Base-by-base conservation (phyloP, 179 eudicot species). In the Nepenthes alata region DNA sequence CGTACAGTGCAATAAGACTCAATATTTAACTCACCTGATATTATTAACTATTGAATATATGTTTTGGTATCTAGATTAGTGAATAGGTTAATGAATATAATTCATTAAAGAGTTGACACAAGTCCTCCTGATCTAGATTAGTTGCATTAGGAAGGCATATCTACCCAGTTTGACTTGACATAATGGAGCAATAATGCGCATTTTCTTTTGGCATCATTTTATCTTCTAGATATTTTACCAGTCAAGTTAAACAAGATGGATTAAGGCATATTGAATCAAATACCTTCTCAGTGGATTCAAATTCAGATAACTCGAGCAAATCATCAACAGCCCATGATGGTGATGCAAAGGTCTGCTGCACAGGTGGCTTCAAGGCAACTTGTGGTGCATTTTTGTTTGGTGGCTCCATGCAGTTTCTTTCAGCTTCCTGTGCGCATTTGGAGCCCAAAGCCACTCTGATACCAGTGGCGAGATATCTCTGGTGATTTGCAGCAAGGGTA, bases 321-420 rank as follows among this genome's bases (percentile, higher is more conserved):
- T 91, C 95, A 83, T 86, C 98, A 35, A 84, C 86, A 59, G 77
- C 86, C 98, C 98, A 91, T 3, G 89, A 75, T 2, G 87, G 80
- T 39, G 95, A 72, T 4, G 79, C 47, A 62, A 75, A 68, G 55
- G 55, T 61, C 52, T 75, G 80, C 53, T 76, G 76, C 53, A 83
- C 11, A n/a, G 83, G 63, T 56, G 63, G 65, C 68, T 82, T 78
- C n/a, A 51, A 4, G 25, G 80, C 45, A 50, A 74, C 65, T 16
- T 71, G 79, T 60, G 68, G 82, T 2, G 82, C 65, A 59, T 66
- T 84, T n/a, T 78, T 75, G 59, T 75, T 80, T 1, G 94, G 79
- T 41, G 95, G 89, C 53, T 89, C 95, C 45, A 44, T 67, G 50
- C 74, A 62, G 67, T 53, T 65, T 57, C 76, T 81, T 58, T 75